A percentile compares a stretch with the other conserved stretches of the same genome.
These are phyloP conservation scores for Botrytis elliptica DNA, from an alignment of 2,329 filamentous ascomycete species.

Conservation along the genomic window DNA sequence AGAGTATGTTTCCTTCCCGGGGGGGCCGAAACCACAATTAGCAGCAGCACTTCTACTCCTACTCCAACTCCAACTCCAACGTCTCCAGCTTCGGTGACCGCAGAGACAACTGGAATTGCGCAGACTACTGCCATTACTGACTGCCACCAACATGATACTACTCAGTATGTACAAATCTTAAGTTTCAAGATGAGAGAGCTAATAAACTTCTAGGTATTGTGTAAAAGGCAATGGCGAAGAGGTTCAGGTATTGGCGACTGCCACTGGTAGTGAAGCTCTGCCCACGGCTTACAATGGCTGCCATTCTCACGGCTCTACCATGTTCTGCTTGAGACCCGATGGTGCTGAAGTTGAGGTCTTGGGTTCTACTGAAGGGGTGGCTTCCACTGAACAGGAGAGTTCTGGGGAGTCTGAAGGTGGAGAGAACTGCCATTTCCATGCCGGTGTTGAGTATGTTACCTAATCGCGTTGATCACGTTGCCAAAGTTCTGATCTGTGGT, in stretches of 20 bases:
- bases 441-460: not conserved
- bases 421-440: slow-evolving; percentile 3
- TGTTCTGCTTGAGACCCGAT: not conserved
- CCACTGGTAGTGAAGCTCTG: not conserved
- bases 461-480: not conserved
- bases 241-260: not conserved
- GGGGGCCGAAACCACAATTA: not conserved
- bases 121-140: slow-evolving; percentile 1
- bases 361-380: too few relatives aligned
- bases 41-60: not conserved
- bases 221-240: slow-evolving; percentile 2
- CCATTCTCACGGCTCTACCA: not conserved
- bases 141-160: slow-evolving; percentile 2
- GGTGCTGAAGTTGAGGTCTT: slow-evolving; percentile 2
- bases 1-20: not conserved
- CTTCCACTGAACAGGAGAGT: not conserved
- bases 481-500: not conserved
- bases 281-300: not conserved
- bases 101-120: not conserved
- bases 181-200: not conserved
- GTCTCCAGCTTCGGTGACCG: not conserved
- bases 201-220: not conserved
- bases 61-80: not conserved
- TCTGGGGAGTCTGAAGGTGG: not conserved
- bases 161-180: not conserved